Evolutionary conservation across 345 rosid species (phyloP), one percentile per base, ranked within the genome.

Genomic region (Viola odorata): DNA sequence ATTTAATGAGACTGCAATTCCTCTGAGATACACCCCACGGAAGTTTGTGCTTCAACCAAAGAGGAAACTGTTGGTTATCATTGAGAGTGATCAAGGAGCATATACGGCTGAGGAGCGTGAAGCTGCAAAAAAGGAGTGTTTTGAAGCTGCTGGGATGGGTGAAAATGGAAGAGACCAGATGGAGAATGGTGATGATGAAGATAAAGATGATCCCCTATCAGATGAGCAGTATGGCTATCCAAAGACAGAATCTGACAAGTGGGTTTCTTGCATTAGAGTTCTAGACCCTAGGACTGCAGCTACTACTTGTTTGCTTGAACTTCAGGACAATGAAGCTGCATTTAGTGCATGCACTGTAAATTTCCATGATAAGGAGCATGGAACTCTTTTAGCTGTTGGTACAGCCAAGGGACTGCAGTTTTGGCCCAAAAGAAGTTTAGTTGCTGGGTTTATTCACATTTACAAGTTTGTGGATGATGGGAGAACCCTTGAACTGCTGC

Each of bases 191-290:
- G 89, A 83, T 61, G 97, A 92, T 63, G 91, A 91, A 51, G 91
- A 87, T 45, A 90, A 83, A 72, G 91, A 87, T 49, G 96, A 94
- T 69, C 84, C 89, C 10, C 83, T 85, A 16, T 84, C 88, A 47
- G 97, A 94, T 81, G 97, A 94, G 87, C 99, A 94, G 73, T 90
- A 79, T 63, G 99, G 99, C 70, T 94, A 90, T 68, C 99, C 99
- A 17, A 94, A 94, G 82, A 79, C 95, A 3, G 99, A 83, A 77
- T 81, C 97, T 3, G 95, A 82, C 12, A 86, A 81, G 74, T 94
- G 99, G 96, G 97, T 85, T 69, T 94, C 99, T 64, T 94, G 97
- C 83, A 94, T 94, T 59, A 82, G 99, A 78, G 84, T 94, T 66
- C 89, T 94, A 61, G 97, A 94, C 67, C 95, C 96, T 8, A 88